phyloP scores from a whole-genome alignment of 2,329 filamentous ascomycete genomes.

The Scytalidium sp. region DNA sequence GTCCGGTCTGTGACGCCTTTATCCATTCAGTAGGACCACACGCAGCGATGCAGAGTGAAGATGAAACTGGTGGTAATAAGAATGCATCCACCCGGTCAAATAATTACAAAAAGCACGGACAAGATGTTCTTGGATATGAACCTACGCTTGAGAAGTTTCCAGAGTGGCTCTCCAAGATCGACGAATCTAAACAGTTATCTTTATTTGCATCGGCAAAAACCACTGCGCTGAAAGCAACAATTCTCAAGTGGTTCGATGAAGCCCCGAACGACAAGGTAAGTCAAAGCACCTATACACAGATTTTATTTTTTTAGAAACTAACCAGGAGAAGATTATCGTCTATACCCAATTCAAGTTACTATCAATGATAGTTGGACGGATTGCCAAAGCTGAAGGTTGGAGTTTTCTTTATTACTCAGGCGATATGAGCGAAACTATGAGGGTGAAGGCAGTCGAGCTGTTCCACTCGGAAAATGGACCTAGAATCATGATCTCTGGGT shows the following conservation, averaged over 20 bases:
- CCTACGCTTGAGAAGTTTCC: constrained; percentile 14
- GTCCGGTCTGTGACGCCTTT: constrained; percentile 17
- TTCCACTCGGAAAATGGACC: constrained; percentile 39
- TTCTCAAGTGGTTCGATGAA: constrained; percentile 38
- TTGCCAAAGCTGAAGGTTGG: constrained; percentile 51
- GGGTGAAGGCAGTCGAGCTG: constrained; percentile 40
- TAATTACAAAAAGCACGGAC: constrained; percentile 5
- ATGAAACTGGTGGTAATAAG: no score
- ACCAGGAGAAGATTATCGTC: constrained; percentile 36
- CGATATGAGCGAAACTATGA: constrained; percentile 37
- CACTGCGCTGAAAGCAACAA: constrained; percentile 27
- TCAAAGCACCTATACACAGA: neutral
- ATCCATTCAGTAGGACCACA: constrained; percentile 8
- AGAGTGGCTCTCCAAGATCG: constrained; percentile 20
- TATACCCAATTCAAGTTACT: constrained; percentile 58
- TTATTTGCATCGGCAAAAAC: constrained; percentile 37
- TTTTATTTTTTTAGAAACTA: neutral
- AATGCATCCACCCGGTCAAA: neutral
- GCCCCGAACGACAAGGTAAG: constrained; percentile 44
- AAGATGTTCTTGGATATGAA: constrained; percentile 21
- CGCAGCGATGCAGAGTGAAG: neutral
- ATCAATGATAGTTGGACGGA: constrained; percentile 44
- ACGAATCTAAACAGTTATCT: constrained; percentile 18
- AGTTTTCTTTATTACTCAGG: constrained; percentile 39
- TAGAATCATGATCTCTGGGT: constrained; percentile 50